Percentiles rank a stretch among this genome's conserved stretches.
Conservation (phyloP, 768 basidiomycete genomes). For the Leucocoprinus leucothites region DNA sequence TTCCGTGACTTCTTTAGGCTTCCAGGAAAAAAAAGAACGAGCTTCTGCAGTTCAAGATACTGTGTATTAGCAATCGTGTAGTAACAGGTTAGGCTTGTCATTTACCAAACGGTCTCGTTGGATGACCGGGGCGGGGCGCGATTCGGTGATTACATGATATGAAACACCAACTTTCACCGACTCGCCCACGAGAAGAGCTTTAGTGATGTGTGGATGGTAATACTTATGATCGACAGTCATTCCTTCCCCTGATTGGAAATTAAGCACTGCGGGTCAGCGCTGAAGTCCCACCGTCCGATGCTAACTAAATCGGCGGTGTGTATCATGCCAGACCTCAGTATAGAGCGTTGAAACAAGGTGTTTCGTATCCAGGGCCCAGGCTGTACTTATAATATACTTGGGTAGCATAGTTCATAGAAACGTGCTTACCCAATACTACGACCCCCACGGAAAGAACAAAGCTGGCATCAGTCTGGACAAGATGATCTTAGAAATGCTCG, state of each 20-base stretch:
- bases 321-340: background rate
- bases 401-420: background rate
- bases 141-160: constrained; percentile 1
- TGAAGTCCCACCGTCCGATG: background rate
- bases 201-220: background rate
- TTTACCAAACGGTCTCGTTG: constrained; percentile 6
- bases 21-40: background rate
- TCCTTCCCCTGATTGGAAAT: background rate
- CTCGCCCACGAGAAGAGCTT: background rate
- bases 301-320: background rate
- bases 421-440: constrained; percentile 13
- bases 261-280: background rate
- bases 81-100: background rate
- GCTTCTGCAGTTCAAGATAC: too few relatives aligned
- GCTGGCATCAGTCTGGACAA: constrained; percentile 5
- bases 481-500: constrained; percentile 7
- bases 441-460: constrained; percentile 6
- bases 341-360: background rate
- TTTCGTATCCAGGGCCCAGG: background rate
- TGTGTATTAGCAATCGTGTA: background rate
- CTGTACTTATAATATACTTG: background rate
- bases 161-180: background rate
- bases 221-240: constrained; percentile 1
- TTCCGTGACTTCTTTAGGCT: background rate
- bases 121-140: constrained; percentile 3